phyloP scores from a whole-genome alignment of 2,329 filamentous ascomycete species.

The Neopestalotiopsis rosae region DNA sequence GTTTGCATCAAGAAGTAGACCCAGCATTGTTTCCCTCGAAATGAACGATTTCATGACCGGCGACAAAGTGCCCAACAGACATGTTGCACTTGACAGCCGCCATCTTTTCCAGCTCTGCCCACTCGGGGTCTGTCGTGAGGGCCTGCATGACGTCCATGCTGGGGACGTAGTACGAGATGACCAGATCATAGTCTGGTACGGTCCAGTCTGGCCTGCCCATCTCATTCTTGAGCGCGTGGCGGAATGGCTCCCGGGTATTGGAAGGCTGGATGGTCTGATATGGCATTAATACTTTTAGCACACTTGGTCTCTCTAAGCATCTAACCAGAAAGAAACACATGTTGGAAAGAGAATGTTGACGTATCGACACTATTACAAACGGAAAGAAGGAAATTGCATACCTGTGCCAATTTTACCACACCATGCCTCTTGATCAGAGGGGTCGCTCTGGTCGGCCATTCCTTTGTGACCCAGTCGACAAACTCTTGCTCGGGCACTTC shows the following conservation, averaged over 20 bases:
- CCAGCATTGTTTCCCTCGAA: constrained; percentile 13
- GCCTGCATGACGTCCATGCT: constrained; percentile 8
- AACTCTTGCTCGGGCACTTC: constrained; percentile 16
- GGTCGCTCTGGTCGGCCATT: constrained; percentile 4
- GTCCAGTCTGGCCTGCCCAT: constrained; percentile 18
- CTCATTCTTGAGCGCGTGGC: constrained; percentile 8
- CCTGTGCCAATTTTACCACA: constrained; percentile 14
- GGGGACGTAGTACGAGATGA: constrained; percentile 7
- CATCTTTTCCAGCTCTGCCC: constrained; percentile 18
- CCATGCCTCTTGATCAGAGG: constrained; percentile 18
- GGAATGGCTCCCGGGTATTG: constrained; percentile 16
- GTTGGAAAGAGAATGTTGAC: no score
- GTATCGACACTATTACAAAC: neutral
- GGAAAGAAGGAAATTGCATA: neutral
- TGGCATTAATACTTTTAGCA: no score
- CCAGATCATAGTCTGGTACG: constrained; percentile 20
- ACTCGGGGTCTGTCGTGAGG: constrained; percentile 14
- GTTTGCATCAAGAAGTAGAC: neutral
- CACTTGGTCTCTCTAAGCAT: no score
- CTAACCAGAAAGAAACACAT: no score
- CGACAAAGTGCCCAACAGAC: constrained; percentile 15
- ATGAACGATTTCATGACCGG: constrained; percentile 18
- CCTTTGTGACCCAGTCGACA: constrained; percentile 3
- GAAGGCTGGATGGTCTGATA: constrained; percentile 15
- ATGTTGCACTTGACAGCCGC: constrained; percentile 11